A percentile compares a stretch with the other conserved stretches of the same genome.
Evolutionary conservation across 2,329 filamentous ascomycete species (phyloP).

Genomic region (Penicillium sp.): DNA sequence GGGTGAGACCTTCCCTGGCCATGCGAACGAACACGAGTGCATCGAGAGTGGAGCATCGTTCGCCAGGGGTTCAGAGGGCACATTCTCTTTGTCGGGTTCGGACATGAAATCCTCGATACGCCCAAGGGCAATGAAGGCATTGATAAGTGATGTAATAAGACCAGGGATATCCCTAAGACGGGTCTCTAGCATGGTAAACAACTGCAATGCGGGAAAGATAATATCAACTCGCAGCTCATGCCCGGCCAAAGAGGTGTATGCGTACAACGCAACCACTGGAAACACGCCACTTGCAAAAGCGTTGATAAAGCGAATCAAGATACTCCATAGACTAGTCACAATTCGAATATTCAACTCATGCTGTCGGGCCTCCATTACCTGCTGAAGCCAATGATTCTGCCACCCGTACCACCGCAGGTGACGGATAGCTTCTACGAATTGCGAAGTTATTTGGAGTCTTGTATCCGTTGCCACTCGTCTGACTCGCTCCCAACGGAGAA

Average conservation of each 20-base stretch:
- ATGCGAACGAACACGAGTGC: conserved; percentile 62
- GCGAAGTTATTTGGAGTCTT: conserved; percentile 69
- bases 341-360: conserved; percentile 59
- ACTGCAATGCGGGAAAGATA: conserved; percentile 74
- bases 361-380: conserved; percentile 59
- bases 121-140: conserved; percentile 70
- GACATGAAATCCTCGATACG: conserved; percentile 80
- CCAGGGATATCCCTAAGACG: conserved; percentile 66
- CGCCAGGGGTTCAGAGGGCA: conserved; percentile 33
- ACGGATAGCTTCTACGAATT: conserved; percentile 78
- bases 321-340: conserved; percentile 54
- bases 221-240: conserved; percentile 65
- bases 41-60: conserved; percentile 37
- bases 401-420: conserved; percentile 75
- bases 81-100: conserved; percentile 71
- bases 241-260: conserved; percentile 65
- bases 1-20: conserved; percentile 58
- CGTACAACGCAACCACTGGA: conserved; percentile 70
- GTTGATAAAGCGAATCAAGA: conserved; percentile 60
- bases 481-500: conserved; percentile 60
- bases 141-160: conserved; percentile 66
- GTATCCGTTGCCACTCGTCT: conserved; percentile 67
- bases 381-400: conserved; percentile 64
- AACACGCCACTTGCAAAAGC: conserved; percentile 64
- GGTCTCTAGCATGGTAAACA: conserved; percentile 66